A percentile compares a stretch with the other conserved stretches of the same genome.
phyloP scores from a whole-genome alignment of 257 asterid genomes.

The Fraxinus quadrangulata region DNA sequence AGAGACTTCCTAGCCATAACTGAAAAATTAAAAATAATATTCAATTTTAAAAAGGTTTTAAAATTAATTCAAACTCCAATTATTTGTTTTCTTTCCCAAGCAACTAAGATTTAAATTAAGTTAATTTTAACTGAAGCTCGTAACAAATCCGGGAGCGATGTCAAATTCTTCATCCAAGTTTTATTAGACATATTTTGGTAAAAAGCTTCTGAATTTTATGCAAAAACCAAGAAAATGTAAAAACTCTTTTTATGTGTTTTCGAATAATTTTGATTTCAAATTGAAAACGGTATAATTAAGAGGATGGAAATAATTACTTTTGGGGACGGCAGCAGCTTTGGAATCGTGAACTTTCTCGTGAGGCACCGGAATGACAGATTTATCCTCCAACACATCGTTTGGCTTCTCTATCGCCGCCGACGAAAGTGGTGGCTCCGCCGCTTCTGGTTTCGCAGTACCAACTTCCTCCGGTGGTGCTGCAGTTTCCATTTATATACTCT shows the following conservation, averaged over 20 bases:
- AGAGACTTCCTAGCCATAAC: too few relatives aligned
- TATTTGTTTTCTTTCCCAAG: too few relatives aligned
- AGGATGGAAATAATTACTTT: background rate
- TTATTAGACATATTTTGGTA: background rate
- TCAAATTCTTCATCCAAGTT: background rate
- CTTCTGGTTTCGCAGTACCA: background rate
- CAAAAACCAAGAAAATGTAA: too few relatives aligned
- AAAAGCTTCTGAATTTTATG: too few relatives aligned
- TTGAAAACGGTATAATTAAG: too few relatives aligned
- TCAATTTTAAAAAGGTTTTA: background rate
- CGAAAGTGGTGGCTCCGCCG: background rate
- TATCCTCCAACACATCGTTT: background rate
- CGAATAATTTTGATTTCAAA: too few relatives aligned
- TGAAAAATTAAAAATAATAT: too few relatives aligned
- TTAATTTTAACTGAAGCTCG: background rate
- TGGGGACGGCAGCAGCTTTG: background rate
- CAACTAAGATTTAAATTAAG: too few relatives aligned
- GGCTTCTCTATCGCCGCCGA: background rate
- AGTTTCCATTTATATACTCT: background rate
- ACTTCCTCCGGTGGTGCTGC: background rate
- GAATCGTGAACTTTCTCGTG: background rate
- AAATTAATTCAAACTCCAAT: background rate
- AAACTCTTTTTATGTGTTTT: too few relatives aligned
- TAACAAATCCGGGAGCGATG: background rate
- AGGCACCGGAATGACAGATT: background rate